Percentiles rank a stretch among this genome's conserved stretches.
Evolutionary conservation across 2,329 filamentous ascomycete genomes (phyloP).

Genomic region (Alternaria conjuncta): DNA sequence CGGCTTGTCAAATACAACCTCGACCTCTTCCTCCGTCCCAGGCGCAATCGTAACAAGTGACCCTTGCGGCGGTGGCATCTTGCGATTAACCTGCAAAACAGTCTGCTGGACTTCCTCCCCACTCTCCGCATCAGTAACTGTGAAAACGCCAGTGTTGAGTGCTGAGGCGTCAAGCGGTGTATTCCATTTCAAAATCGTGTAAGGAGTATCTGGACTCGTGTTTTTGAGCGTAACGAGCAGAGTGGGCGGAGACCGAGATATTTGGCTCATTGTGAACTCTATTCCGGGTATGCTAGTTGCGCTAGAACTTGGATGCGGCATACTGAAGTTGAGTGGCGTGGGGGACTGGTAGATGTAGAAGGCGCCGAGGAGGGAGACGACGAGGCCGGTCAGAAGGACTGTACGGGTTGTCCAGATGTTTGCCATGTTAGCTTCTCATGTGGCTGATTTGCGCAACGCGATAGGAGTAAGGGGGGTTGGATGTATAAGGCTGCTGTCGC

Average conservation of each 20-base stretch:
- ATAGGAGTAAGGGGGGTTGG: background rate
- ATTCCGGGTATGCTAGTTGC: constrained; percentile 31
- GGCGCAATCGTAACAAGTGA: constrained; percentile 47
- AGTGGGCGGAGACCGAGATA: constrained; percentile 37
- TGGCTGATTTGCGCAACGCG: background rate
- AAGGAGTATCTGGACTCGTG: constrained; percentile 36
- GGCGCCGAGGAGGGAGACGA: constrained; percentile 34
- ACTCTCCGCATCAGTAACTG: constrained; percentile 33
- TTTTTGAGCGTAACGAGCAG: constrained; percentile 49
- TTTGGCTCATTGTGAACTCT: constrained; percentile 38
- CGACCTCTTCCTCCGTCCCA: constrained; percentile 39
- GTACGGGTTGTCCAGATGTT: constrained; percentile 37
- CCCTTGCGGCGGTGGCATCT: constrained; percentile 46
- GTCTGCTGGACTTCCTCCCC: constrained; percentile 38
- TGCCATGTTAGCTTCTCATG: constrained; percentile 14
- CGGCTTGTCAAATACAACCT: constrained; percentile 47
- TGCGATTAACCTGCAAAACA: constrained; percentile 45
- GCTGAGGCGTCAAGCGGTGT: constrained; percentile 50
- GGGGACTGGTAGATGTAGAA: constrained; percentile 38
- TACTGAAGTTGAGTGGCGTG: constrained; percentile 26
- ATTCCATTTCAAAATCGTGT: constrained; percentile 50
- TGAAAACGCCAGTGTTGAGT: constrained; percentile 48
- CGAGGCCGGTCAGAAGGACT: constrained; percentile 32
- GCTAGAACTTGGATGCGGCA: constrained; percentile 21
- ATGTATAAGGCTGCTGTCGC: background rate